A percentile compares a stretch with the other conserved stretches of the same genome.
Conservation (phyloP, 2,329 filamentous ascomycete genomes). For the Sclerotinia minor region DNA sequence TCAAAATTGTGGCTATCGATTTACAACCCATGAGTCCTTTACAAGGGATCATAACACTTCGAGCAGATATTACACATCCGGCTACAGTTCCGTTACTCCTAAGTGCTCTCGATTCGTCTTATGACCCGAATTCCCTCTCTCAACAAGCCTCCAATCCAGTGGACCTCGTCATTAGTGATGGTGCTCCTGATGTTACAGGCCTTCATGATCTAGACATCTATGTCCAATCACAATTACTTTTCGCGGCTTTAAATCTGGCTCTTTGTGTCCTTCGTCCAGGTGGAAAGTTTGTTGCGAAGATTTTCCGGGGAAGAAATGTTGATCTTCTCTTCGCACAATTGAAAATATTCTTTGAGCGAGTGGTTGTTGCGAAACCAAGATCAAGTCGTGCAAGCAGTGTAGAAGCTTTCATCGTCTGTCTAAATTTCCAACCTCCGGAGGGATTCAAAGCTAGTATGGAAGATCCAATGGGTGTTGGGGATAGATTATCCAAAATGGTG, state of each 20-base stretch:
- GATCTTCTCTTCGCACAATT: conserved; percentile 93
- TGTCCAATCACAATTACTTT: conserved; percentile 92
- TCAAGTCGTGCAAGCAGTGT: conserved; percentile 95
- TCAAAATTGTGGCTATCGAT: conserved; percentile 95
- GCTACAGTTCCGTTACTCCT: conserved; percentile 89
- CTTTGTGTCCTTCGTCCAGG: conserved; percentile 89
- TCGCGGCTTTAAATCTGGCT: conserved; percentile 89
- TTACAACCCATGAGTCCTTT: conserved; percentile 94
- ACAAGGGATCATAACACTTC: conserved; percentile 86
- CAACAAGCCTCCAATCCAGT: conserved; percentile 70
- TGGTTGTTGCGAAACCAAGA: conserved; percentile 89
- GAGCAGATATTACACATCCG: conserved; percentile 96
- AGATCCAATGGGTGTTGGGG: conserved; percentile 68
- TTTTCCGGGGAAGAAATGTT: conserved; percentile 93
- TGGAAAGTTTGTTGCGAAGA: conserved; percentile 96
- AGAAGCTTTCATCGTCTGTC: conserved; percentile 94
- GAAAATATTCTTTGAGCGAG: conserved; percentile 83
- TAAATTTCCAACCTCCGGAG: conserved; percentile 78
- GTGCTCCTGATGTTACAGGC: conserved; percentile 93
- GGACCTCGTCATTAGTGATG: conserved; percentile 92
- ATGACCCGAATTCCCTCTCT: conserved; percentile 51
- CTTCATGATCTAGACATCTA: conserved; percentile 98
- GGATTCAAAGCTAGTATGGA: conserved; percentile 76
- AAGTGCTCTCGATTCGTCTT: conserved; percentile 75
- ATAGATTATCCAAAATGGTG: conserved; percentile 53